Base-by-base conservation (phyloP, 805 yeast species). In the Zygosaccharomyces bailii region DNA sequence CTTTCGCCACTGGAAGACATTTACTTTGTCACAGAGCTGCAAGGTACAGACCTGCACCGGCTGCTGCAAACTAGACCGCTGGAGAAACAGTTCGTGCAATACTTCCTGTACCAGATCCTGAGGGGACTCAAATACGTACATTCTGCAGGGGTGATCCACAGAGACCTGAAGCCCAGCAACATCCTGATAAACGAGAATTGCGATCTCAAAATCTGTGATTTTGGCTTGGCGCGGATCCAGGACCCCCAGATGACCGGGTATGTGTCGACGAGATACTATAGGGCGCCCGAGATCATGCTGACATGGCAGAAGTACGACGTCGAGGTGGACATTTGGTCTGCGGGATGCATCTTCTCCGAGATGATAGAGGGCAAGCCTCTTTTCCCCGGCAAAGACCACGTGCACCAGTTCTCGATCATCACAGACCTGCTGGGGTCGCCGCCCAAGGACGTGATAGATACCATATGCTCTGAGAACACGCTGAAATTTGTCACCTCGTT, bases 161-260 rank as follows among this genome's bases (percentile, higher is more conserved):
- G 96, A 52, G 96, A 87, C 67, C 71, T 87, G 54, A 87, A 87
- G 65, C 96, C 96, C 48, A 76, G 82, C 48, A 87, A 87, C 66
- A 86, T 87, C 45, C 73, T 87, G 49, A 83, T 87, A 58, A 87
- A 87, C 63, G 96, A 87, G 68, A 86, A 86, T 67, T 87, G 96
- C 67, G 96, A 87, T 67, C 73, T 87, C 62, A 87, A 87, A 66
- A 87, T 87, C 56, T 87, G 96, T 69, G 96, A 87, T 66, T 87
- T 91, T 64, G 99, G 99, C 17, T 73, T 91, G 49, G 98, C 98
- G 25, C 78, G 99, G 63, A 86, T 91, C 60, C 97, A 91, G 71
- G 99, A 91, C 69, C 96, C 97, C 10, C 98, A 91, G 66, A 91
- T 91, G 99, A 91, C 98, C 1, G 99, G 98, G 7, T 91, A 91